These are phyloP conservation scores for Podila verticillata DNA, from an alignment of 192 early-diverging fungal species.

Conservation along the genomic window DNA sequence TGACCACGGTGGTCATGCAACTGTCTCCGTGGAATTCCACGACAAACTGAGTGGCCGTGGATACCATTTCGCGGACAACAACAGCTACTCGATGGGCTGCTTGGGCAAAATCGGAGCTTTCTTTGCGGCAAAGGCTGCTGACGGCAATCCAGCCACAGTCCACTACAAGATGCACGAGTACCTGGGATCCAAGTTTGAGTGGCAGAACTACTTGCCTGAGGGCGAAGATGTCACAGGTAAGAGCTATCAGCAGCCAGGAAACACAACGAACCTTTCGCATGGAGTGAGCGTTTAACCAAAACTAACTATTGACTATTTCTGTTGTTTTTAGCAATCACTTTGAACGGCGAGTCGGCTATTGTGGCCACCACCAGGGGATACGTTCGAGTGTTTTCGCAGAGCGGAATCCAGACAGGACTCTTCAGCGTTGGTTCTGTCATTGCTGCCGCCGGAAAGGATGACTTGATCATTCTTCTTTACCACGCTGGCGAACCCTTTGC, in stretches of 20 bases:
- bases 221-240: slow-evolving; percentile 74
- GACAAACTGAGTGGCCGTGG: slow-evolving; percentile 82
- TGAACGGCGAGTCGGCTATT: slow-evolving; percentile 72
- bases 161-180: slow-evolving; percentile 79
- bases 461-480: slow-evolving; percentile 54
- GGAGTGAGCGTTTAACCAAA: not conserved
- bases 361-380: slow-evolving; percentile 79
- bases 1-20: slow-evolving; percentile 74
- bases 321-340: slow-evolving; percentile 67
- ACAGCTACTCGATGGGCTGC: slow-evolving; percentile 81
- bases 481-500: slow-evolving; percentile 36
- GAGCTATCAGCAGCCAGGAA: not conserved
- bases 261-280: not conserved
- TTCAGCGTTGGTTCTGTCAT: slow-evolving; percentile 68
- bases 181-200: slow-evolving; percentile 78
- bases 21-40: slow-evolving; percentile 89
- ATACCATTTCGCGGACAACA: slow-evolving; percentile 85
- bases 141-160: slow-evolving; percentile 66
- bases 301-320: slow-evolving; percentile 1
- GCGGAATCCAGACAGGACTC: slow-evolving; percentile 83
- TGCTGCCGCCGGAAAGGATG: slow-evolving; percentile 45
- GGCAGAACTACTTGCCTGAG: slow-evolving; percentile 73
- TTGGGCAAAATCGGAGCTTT: slow-evolving; percentile 75
- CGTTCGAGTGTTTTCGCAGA: slow-evolving; percentile 80
- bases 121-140: slow-evolving; percentile 69